Conservation (phyloP, 2,329 filamentous ascomycete species). For the Sclerotinia borealis region DNA sequence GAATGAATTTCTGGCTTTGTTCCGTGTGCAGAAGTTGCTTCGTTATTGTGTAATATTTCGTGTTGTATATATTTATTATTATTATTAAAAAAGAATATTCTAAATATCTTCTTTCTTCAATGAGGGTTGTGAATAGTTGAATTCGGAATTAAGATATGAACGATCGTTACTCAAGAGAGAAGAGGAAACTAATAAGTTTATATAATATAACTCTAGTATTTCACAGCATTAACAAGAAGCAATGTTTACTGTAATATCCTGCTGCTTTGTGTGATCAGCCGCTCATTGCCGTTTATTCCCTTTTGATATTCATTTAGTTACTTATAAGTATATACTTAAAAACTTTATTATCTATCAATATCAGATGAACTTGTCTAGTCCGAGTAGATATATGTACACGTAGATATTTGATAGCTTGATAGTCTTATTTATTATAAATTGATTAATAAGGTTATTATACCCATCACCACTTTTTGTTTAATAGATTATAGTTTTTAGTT, state of each 20-base stretch:
- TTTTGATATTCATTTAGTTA: too few relatives aligned
- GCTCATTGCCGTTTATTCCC: neutral
- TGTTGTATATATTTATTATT: neutral
- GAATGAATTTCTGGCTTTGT: neutral
- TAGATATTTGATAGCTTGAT: too few relatives aligned
- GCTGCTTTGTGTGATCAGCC: neutral
- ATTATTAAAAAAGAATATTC: too few relatives aligned
- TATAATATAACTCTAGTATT: neutral
- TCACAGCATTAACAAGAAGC: neutral
- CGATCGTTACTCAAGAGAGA: conserved; percentile 3
- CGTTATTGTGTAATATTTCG: too few relatives aligned
- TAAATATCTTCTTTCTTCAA: neutral
- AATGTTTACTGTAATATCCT: neutral
- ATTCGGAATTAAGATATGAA: neutral
- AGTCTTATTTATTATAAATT: too few relatives aligned
- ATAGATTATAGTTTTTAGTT: too few relatives aligned
- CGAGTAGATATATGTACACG: too few relatives aligned
- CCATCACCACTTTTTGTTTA: too few relatives aligned
- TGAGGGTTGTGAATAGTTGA: neutral
- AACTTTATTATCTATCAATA: too few relatives aligned
- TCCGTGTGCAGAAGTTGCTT: neutral
- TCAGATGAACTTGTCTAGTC: too few relatives aligned
- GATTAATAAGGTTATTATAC: too few relatives aligned
- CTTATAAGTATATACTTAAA: too few relatives aligned
- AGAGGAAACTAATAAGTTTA: neutral